phyloP scores from a whole-genome alignment of 2,329 filamentous ascomycete genomes.

The Colletotrichum musicola region DNA sequence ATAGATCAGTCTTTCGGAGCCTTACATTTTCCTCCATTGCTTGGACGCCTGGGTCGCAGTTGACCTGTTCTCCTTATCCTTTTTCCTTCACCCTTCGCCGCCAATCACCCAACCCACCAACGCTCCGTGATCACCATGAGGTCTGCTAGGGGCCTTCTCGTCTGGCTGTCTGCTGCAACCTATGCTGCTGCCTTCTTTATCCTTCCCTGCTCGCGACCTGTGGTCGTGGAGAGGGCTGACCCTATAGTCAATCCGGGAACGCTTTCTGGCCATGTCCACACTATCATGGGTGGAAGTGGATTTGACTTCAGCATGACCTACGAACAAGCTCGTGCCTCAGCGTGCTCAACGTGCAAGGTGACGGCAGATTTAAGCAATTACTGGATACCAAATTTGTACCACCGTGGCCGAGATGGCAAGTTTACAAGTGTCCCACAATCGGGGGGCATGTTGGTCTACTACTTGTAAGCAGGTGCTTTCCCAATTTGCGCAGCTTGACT shows the following conservation, averaged over 20 bases:
- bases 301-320: constrained; percentile 69
- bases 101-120: too few species aligned
- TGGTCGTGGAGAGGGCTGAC: constrained; percentile 62
- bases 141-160: not conserved
- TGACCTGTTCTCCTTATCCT: too few species aligned
- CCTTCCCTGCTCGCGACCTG: constrained; percentile 37
- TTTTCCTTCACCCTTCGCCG: too few species aligned
- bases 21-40: too few species aligned
- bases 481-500: constrained; percentile 1
- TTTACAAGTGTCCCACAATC: constrained; percentile 58
- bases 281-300: constrained; percentile 71
- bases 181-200: constrained; percentile 37
- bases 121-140: constrained; percentile 13
- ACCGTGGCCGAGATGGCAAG: constrained; percentile 65
- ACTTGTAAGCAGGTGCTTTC: constrained; percentile 55
- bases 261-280: constrained; percentile 70
- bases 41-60: too few species aligned
- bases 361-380: constrained; percentile 74
- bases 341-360: constrained; percentile 75
- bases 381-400: constrained; percentile 72
- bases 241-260: constrained; percentile 69
- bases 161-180: constrained; percentile 7
- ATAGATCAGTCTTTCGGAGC: too few species aligned
- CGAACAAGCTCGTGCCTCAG: constrained; percentile 62
- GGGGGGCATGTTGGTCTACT: constrained; percentile 64